Evolutionary conservation across 2,329 filamentous ascomycete genomes (phyloP), one percentile per base, ranked within the genome.

Genomic region (Stenocarpella maydis): DNA sequence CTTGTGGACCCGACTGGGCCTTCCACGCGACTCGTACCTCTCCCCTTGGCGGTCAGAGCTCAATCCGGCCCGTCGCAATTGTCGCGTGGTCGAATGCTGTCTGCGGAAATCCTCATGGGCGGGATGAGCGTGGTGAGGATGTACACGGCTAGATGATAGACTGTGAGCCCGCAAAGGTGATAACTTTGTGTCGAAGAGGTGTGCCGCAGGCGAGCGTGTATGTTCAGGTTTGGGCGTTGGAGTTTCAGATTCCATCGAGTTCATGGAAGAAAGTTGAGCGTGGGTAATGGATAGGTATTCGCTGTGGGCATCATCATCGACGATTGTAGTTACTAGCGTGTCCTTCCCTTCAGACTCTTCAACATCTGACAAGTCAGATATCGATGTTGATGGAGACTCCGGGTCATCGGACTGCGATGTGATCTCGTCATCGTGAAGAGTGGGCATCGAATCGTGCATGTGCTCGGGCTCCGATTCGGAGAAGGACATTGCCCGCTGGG

Each of bases 401-500:
- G 80, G 77, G 45, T 82, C 83, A 49, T 83, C 82, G 41, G 80
- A 82, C 71, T 84, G 82, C 17, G 83, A 85, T 45, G 78, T 76
- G 9, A 78, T 76, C 67, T 84, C 83, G 68, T 82, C 81, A 45
- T 83, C 81, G 68, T 81, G 78, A 47, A 73, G 69, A 4, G 68
- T 63, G 4, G 71, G 71, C 1, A 55, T 37, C 6, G 71, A 72
- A n/a, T 73, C 73, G n/a, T 80, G 75, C 55, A 79, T 80, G 24
- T 74, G 76, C 31, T 82, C 83, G 2, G 82, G 80, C 71, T 86
- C 86, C 0, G 82, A 84, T 63, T 83, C 84, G 1, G 85, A 87
- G 73, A 86, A 86, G 2, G 86, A 88, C 66, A 85, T 78, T 17
- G 83, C 83, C 66, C 85, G 82, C 10, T 83, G 81, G 6, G 83